phyloP scores from a whole-genome alignment of 83 land plant genomes.

The Picea abies region DNA sequence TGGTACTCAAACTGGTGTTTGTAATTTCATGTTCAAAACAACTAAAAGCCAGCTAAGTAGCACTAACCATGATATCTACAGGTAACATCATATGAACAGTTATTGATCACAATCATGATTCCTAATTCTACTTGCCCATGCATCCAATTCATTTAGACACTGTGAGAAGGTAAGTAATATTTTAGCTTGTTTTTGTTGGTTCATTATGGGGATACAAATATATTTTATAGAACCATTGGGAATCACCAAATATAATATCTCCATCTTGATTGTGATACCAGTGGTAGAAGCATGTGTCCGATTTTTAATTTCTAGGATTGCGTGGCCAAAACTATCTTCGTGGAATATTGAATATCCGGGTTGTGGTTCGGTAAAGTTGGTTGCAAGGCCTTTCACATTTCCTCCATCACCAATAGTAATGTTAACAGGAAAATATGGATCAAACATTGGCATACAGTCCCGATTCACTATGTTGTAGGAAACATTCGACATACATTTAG shows the following conservation, averaged over 20 bases:
- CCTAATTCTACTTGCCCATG: too few species aligned
- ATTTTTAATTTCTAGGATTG: constrained; percentile 52
- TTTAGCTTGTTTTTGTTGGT: background rate
- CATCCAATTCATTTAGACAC: too few species aligned
- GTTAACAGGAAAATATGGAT: constrained; percentile 60
- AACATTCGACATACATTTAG: constrained; percentile 62
- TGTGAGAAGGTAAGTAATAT: too few species aligned
- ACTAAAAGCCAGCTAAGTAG: too few species aligned
- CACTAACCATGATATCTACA: too few species aligned
- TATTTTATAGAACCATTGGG: constrained; percentile 50
- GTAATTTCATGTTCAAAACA: too few species aligned
- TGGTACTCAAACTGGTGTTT: too few species aligned
- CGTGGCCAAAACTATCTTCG: constrained; percentile 72
- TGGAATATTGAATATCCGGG: constrained; percentile 60
- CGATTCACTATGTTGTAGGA: constrained; percentile 53
- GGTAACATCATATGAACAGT: too few species aligned
- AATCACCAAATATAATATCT: constrained; percentile 42
- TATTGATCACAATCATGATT: too few species aligned
- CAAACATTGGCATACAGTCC: constrained; percentile 39
- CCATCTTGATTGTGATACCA: constrained; percentile 68
- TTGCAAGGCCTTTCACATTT: constrained; percentile 68
- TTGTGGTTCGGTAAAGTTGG: constrained; percentile 52
- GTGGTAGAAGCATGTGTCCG: constrained; percentile 51
- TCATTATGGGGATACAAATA: constrained; percentile 22
- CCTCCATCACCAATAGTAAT: constrained; percentile 85